Evolutionary conservation across 2,329 filamentous ascomycete species (phyloP).

Genomic region (Aspergillus japonicus): DNA sequence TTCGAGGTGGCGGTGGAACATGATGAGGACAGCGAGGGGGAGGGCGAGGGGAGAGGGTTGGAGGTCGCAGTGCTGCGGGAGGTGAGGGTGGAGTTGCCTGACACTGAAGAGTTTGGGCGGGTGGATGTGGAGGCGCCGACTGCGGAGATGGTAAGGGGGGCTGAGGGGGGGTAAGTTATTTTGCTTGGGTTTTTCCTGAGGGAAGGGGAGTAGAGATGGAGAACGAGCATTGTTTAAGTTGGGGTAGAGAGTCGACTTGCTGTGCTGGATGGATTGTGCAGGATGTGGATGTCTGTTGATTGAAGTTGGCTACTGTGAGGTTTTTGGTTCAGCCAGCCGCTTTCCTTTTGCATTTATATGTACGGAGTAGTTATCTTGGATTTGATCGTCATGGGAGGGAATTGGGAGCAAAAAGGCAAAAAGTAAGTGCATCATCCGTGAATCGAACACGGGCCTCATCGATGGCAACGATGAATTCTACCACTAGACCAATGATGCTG

Average conservation of each 20-base stretch:
- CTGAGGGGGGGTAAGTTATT: not conserved
- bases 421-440: conserved; percentile 43
- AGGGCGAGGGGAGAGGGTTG: conserved; percentile 15
- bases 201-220: no score
- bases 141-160: not conserved
- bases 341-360: no score
- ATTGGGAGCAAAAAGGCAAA: no score
- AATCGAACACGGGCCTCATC: conserved; percentile 50
- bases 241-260: no score
- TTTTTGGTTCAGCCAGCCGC: rapidly evolving
- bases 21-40: no score
- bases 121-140: not conserved
- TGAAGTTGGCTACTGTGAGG: no score
- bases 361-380: no score
- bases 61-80: not conserved
- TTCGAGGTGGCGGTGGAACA: conserved; percentile 21
- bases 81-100: not conserved
- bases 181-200: no score
- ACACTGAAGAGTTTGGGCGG: not conserved
- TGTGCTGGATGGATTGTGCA: no score
- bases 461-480: conserved; percentile 49
- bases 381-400: no score
- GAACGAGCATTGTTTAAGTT: no score
- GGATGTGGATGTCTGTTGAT: no score
- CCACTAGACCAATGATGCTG: conserved; percentile 47